Evolutionary conservation across 2,329 filamentous ascomycete genomes (phyloP), one percentile per base, ranked within the genome.

Genomic region (Diaporthe eres): DNA sequence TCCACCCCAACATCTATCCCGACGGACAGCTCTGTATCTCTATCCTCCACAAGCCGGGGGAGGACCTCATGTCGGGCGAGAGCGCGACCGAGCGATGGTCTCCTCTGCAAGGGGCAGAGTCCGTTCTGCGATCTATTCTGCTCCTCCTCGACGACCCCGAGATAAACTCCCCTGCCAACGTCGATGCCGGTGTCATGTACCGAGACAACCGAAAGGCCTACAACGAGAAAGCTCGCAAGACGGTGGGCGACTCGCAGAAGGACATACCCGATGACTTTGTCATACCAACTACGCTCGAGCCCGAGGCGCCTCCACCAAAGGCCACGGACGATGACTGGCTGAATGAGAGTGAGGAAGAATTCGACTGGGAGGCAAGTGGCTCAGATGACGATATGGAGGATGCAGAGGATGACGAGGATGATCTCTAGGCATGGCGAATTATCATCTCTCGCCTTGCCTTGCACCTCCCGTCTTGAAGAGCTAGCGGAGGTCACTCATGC

Each of bases 1-100:
- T 92, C 86, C 96, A 99, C 84, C 96, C 96, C 4, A 99, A 99
- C 84, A 93, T 99, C 81, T 98, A 98, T 86, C 86, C 92, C 8
- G 94, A 98, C 83, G 96, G 96, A 80, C 93, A 93, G 79, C 90
- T 98, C 60, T 98, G 97, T 87, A 98, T 99, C 83, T 98, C 96
- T 61, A 99, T 99, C 81, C 92, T 99, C 15, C 96, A 99, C 85
- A 90, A 92, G 25, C 95, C 97, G 0, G 97, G 97, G 79, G 95
- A 98, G 77, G 96, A 98, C 82, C 91, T 94, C 79, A 96, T 96
- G 88, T 98, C 96, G 0, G 97, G 97, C 77, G 96, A 98, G 85
- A 86, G 90, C 53, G 96, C 97, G 9, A 94, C 93, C 75, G 97
- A 98, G 86, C 94, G 96, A 75, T 99, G 96, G 96, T 95, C 95